Percentiles rank a stretch among this genome's conserved stretches.
Conservation (phyloP, 352 stramenopile species). For the Phytophthora macrochlamydospora region DNA sequence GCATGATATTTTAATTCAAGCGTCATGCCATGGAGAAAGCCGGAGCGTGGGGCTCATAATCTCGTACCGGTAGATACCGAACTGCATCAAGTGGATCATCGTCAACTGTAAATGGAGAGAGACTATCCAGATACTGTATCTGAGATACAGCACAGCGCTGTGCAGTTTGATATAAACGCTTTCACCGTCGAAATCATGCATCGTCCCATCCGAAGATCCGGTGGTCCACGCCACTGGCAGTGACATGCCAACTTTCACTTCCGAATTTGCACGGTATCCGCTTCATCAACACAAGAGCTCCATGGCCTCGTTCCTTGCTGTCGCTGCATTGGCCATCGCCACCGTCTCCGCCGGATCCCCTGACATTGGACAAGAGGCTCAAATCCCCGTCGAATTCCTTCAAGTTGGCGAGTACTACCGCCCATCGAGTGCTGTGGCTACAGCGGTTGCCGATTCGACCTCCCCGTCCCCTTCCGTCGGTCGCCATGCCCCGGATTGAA, state of each 20-base stretch:
- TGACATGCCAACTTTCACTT: constrained; percentile 11
- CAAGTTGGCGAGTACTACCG: constrained; percentile 37
- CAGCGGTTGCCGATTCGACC: constrained; percentile 28
- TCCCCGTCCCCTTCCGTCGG: constrained; percentile 33
- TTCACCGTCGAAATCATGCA: neutral
- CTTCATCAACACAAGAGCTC: neutral
- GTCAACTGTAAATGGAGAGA: no score
- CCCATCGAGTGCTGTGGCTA: constrained; percentile 31
- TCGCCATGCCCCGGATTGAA: constrained; percentile 53
- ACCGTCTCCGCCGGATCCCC: constrained; percentile 19
- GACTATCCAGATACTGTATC: no score
- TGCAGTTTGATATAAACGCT: neutral
- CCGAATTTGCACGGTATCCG: constrained; percentile 4
- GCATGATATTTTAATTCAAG: no score
- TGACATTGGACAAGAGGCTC: constrained; percentile 9
- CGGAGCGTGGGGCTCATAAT: no score
- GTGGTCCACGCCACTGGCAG: neutral
- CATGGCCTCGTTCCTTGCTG: constrained; percentile 20
- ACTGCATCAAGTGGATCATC: no score
- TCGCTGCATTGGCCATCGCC: constrained; percentile 9
- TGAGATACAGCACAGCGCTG: no score
- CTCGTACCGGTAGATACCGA: no score
- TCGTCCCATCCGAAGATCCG: constrained; percentile 3
- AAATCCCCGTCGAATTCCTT: constrained; percentile 21
- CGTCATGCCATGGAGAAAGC: no score